Conservation (phyloP, 768 basidiomycete species). For the Mycena haematopus region DNA sequence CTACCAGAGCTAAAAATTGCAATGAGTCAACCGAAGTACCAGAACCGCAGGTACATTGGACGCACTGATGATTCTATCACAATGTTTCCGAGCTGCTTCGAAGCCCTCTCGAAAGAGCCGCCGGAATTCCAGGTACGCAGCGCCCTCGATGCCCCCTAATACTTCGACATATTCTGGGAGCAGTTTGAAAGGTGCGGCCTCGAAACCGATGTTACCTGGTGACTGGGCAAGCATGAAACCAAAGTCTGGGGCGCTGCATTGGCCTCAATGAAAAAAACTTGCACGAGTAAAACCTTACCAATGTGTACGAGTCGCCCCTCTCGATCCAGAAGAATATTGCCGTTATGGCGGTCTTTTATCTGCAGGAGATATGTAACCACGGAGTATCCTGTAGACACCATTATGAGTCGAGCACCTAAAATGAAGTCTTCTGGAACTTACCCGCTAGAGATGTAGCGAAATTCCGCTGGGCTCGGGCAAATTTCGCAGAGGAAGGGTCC, state of each 20-base stretch:
- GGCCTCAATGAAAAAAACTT: neutral
- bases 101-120: conserved; percentile 91
- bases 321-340: conserved; percentile 94
- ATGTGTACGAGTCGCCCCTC: conserved; percentile 97
- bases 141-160: conserved; percentile 81
- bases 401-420: neutral
- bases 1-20: conserved; percentile 66
- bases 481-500: conserved; percentile 85
- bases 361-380: conserved; percentile 96
- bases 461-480: conserved; percentile 88
- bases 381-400: conserved; percentile 73
- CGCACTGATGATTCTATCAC: conserved; percentile 92
- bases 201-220: conserved; percentile 97
- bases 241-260: conserved; percentile 64
- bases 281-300: conserved; percentile 7
- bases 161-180: conserved; percentile 96
- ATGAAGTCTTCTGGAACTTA: conserved; percentile 35
- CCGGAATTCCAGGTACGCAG: conserved; percentile 84
- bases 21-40: conserved; percentile 17
- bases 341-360: conserved; percentile 98
- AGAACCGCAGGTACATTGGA: conserved; percentile 27
- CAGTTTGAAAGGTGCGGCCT: conserved; percentile 99
- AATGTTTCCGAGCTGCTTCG: conserved; percentile 92
- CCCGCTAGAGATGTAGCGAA: conserved; percentile 93
- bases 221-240: conserved; percentile 98